Conservation (phyloP, 2,329 filamentous ascomycete genomes). For the Penicillium sp. region DNA sequence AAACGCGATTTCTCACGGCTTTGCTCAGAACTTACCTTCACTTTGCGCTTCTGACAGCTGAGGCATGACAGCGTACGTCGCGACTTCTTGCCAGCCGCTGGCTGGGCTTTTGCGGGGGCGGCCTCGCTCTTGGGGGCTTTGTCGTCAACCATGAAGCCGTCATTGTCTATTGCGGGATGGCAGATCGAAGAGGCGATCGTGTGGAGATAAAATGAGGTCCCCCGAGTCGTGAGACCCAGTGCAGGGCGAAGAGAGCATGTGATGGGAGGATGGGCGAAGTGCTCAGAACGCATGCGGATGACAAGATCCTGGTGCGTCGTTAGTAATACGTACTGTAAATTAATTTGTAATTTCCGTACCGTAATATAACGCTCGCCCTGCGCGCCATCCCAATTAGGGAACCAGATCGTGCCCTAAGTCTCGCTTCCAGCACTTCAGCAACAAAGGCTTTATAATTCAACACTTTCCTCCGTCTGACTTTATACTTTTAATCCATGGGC, state of each 20-base stretch:
- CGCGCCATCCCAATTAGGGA: too few species aligned
- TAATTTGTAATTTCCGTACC: too few species aligned
- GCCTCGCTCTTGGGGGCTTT: conserved; percentile 5
- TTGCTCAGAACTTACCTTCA: conserved; percentile 23
- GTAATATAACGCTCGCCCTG: too few species aligned
- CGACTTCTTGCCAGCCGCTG: conserved; percentile 21
- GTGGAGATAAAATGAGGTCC: not conserved
- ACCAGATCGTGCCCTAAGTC: too few species aligned
- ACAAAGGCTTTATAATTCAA: too few species aligned
- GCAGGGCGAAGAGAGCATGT: not conserved
- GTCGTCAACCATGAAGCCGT: conserved; percentile 9
- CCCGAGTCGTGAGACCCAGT: not conserved
- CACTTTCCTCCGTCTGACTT: too few species aligned
- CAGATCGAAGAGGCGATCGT: not conserved
- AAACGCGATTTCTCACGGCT: not conserved
- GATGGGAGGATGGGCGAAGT: not conserved
- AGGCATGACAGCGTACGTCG: conserved; percentile 29
- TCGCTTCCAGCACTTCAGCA: too few species aligned
- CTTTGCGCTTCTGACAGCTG: conserved; percentile 29
- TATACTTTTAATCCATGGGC: too few species aligned
- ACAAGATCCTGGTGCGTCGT: not conserved
- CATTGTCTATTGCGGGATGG: not conserved
- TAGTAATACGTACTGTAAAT: too few species aligned
- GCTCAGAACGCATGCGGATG: not conserved
- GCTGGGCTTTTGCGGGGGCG: not conserved